phyloP scores from a whole-genome alignment of 169 alveolate species.

The Plasmodium berghei region DNA sequence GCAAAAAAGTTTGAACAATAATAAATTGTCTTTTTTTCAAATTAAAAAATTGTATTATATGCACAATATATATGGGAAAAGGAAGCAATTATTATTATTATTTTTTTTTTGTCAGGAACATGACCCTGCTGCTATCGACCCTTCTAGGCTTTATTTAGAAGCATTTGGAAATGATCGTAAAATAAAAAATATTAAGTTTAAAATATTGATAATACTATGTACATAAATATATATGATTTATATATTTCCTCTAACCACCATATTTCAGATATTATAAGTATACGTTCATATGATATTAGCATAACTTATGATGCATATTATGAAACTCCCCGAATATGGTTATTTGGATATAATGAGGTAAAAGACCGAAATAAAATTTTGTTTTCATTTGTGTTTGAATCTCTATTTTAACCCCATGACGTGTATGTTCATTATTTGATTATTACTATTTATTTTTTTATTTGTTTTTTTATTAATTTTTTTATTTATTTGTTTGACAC shows the following conservation, averaged over 20 bases:
- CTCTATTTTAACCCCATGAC: not conserved
- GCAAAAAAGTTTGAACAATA: not conserved
- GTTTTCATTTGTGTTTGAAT: not conserved
- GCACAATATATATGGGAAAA: not conserved
- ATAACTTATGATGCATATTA: constrained; percentile 81
- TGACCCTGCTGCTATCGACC: constrained; percentile 70
- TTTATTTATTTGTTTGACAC: constrained; percentile 1
- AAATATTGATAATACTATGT: constrained; percentile 5
- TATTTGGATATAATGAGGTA: constrained; percentile 88
- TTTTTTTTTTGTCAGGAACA: constrained; percentile 39
- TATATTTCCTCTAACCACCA: not conserved
- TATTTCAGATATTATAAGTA: constrained; percentile 33
- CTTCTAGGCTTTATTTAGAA: constrained; percentile 25
- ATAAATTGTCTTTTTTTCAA: not conserved
- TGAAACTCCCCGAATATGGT: constrained; percentile 93
- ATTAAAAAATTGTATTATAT: not conserved
- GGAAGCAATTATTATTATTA: not conserved
- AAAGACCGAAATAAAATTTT: not conserved
- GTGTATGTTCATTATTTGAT: not conserved
- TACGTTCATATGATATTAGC: constrained; percentile 81
- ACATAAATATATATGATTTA: not conserved
- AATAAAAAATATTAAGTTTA: constrained; percentile 27
- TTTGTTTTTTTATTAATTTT: constrained; percentile 10
- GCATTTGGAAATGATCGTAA: constrained; percentile 18
- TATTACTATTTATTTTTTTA: not conserved